Evolutionary conservation across 371 early-diverging fungal genomes (phyloP).

Genomic region (Mucor lusitanicus): DNA sequence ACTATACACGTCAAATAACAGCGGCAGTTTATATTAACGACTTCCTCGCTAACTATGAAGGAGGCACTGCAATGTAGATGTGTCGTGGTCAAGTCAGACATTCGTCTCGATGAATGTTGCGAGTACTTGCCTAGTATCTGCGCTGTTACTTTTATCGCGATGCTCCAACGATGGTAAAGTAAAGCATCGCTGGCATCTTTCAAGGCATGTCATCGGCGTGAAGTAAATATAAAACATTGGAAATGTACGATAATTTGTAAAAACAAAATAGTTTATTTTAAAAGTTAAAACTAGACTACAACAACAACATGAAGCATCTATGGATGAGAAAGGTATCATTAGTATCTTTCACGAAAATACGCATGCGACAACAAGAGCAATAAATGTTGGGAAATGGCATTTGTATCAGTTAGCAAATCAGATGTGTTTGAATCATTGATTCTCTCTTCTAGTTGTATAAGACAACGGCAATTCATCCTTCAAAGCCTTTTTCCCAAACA

Average conservation of each 20-base stretch:
- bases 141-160: too few relatives aligned
- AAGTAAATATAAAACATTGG: neutral
- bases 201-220: too few relatives aligned
- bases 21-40: too few relatives aligned
- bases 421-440: constrained; percentile 28
- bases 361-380: neutral
- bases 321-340: neutral
- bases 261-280: neutral
- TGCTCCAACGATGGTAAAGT: too few relatives aligned
- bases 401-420: constrained; percentile 30
- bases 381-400: neutral
- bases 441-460: constrained; percentile 22
- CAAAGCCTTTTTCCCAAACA: neutral
- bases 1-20: too few relatives aligned
- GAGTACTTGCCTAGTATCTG: too few relatives aligned
- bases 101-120: too few relatives aligned
- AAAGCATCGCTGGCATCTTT: too few relatives aligned
- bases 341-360: neutral
- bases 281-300: neutral
- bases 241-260: neutral
- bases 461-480: constrained; percentile 26
- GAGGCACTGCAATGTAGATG: too few relatives aligned
- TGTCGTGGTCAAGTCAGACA: too few relatives aligned
- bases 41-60: too few relatives aligned
- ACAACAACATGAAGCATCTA: neutral